Conservation (phyloP, 2,329 filamentous ascomycete species). For the Aspergillus pseudoviridinutans region DNA sequence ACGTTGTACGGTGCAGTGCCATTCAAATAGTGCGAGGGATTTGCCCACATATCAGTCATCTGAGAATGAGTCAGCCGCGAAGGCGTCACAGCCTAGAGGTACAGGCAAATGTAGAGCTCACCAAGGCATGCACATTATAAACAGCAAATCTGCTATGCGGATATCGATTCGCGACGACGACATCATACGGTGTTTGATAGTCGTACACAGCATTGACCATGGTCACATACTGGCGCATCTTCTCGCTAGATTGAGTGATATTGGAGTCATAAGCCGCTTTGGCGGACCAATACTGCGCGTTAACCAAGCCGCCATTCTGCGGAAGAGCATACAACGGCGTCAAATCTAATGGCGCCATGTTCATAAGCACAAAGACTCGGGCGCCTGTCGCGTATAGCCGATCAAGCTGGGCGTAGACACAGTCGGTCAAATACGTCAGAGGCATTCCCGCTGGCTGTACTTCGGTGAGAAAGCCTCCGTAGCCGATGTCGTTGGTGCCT, state of each 20-base stretch:
- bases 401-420: slow-evolving; percentile 62
- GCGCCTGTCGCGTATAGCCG: slow-evolving; percentile 62
- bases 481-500: slow-evolving; percentile 73
- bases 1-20: slow-evolving; percentile 60
- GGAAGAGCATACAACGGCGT: slow-evolving; percentile 60
- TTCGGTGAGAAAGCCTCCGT: slow-evolving; percentile 61
- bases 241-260: slow-evolving; percentile 45
- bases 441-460: slow-evolving; percentile 57
- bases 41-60: slow-evolving; percentile 60
- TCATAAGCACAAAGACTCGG: slow-evolving; percentile 67
- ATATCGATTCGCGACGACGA: slow-evolving; percentile 40
- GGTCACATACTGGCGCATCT: slow-evolving; percentile 50
- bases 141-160: slow-evolving; percentile 58
- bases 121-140: slow-evolving; percentile 62
- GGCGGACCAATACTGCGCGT: slow-evolving; percentile 44
- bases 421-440: slow-evolving; percentile 62
- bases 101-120: slow-evolving; percentile 19
- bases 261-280: slow-evolving; percentile 39
- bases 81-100: background rate
- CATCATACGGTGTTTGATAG: slow-evolving; percentile 47
- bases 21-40: slow-evolving; percentile 59
- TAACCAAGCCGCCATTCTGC: slow-evolving; percentile 41
- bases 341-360: slow-evolving; percentile 61
- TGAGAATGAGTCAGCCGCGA: slow-evolving; percentile 17
- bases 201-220: slow-evolving; percentile 50